Evolutionary conservation across 2,329 filamentous ascomycete species (phyloP).

Genomic region (Colletotrichum navitas): DNA sequence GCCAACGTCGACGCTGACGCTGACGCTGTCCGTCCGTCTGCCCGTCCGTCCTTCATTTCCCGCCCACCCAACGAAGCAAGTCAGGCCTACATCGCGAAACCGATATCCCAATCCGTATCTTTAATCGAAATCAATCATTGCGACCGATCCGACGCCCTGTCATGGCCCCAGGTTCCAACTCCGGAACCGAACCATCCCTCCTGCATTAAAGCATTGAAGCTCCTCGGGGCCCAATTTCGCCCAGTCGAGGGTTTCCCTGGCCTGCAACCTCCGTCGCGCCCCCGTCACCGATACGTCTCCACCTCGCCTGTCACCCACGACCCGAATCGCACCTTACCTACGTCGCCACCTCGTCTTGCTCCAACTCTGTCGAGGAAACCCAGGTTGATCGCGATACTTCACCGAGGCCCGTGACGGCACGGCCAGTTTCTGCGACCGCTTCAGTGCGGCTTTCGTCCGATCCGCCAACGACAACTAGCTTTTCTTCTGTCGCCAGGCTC

Average conservation of each 20-base stretch:
- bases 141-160: slow-evolving; percentile 22
- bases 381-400: neutral
- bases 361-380: neutral
- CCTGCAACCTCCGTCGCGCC: slow-evolving; percentile 30
- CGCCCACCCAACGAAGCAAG: slow-evolving; percentile 26
- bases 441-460: slow-evolving; percentile 37
- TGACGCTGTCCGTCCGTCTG: neutral
- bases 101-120: slow-evolving; percentile 33
- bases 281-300: slow-evolving; percentile 34
- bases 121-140: slow-evolving; percentile 24
- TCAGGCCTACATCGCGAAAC: slow-evolving; percentile 34
- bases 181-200: slow-evolving; percentile 30
- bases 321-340: neutral
- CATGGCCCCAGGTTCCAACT: slow-evolving; percentile 33
- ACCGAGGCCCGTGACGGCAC: slow-evolving; percentile 40
- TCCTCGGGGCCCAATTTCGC: slow-evolving; percentile 35
- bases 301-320: slow-evolving; percentile 19
- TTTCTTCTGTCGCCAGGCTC: slow-evolving; percentile 41
- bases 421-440: slow-evolving; percentile 18
- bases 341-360: neutral
- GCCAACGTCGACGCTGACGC: slow-evolving; percentile 37
- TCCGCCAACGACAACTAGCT: slow-evolving; percentile 28
- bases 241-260: slow-evolving; percentile 36
- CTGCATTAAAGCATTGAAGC: slow-evolving; percentile 41
- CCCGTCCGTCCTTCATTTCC: slow-evolving; percentile 37